phyloP scores from a whole-genome alignment of 345 rosid species.

The Citrus maxima region DNA sequence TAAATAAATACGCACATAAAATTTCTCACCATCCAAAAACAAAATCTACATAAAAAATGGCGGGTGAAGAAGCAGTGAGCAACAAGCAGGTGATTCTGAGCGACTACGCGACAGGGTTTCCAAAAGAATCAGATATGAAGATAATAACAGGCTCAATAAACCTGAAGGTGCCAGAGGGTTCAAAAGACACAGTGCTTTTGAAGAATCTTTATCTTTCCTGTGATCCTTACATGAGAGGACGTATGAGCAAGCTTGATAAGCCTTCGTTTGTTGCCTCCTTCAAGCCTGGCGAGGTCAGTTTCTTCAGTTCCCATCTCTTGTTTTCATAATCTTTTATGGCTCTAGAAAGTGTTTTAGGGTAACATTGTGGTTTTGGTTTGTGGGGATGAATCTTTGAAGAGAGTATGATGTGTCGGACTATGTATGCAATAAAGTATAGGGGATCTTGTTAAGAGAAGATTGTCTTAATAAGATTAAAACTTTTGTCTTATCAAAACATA shows the following conservation, averaged over 20 bases:
- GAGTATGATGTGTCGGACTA: too few species aligned
- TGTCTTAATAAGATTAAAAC: too few species aligned
- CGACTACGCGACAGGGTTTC: constrained; percentile 40
- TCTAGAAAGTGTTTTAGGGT: not conserved
- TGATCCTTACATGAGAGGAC: constrained; percentile 47
- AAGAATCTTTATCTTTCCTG: constrained; percentile 61
- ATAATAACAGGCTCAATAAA: constrained; percentile 24
- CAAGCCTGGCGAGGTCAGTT: constrained; percentile 19
- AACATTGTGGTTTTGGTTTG: too few species aligned
- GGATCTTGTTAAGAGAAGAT: too few species aligned
- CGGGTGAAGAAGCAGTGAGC: constrained; percentile 23
- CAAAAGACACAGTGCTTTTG: constrained; percentile 28
- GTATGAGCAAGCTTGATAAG: constrained; percentile 27
- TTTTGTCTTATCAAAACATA: too few species aligned
- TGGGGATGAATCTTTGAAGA: too few species aligned
- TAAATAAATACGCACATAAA: not conserved
- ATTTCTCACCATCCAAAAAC: not conserved
- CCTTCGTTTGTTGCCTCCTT: constrained; percentile 19
- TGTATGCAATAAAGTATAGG: too few species aligned
- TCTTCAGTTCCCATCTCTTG: not conserved
- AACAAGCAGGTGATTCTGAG: constrained; percentile 50
- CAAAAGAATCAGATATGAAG: constrained; percentile 43
- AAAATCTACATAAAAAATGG: constrained; percentile 4
- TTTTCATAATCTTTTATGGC: not conserved
- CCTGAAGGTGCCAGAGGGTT: constrained; percentile 25